Base-by-base conservation (phyloP, 306 rosid genomes). In the Aeschynomene evenia region DNA sequence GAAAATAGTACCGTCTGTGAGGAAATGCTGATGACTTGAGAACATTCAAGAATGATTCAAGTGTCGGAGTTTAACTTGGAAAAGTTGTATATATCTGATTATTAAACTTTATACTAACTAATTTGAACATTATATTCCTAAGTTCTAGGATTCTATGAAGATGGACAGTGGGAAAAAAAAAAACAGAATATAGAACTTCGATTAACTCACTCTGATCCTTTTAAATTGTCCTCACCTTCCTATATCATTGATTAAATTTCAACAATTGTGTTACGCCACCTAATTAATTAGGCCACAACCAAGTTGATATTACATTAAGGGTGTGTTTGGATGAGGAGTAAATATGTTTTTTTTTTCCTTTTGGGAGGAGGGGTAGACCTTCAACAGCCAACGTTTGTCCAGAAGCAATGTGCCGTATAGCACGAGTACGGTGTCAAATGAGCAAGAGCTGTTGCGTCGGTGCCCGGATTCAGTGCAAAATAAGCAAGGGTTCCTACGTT, bases 1-100 rank as follows among this genome's bases (percentile, higher is more conserved):
- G 34, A 62, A 2, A 15, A 64, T 21, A 45, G 53, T 31, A 46
- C 24, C 48, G 55, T 79, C 43, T 42, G 65, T 78, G 72, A 80
- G 53, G 13, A 82, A 79, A 70, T 72, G 43, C 36, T 15, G 29
- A 56, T 13, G 65, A 55, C 18, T 51, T 40, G 31, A 23, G 42
- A 73, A 46, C 14, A 36, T 16, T 37, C 63, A 68, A 61, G 36
- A 48, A 7, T 12, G 16, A 65, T 45, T 61, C 8, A 42, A 60
- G 66, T 49, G 14, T 22, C 78, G 24, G 46, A 31, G 19, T 20
- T 72, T 73, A 18, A 23, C 51, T 49, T 51, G 26, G 19, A 56
- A 18, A 49, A 73, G 58, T 51, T 66, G 8, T 66, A 52, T 21
- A 39, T 15, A 19, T 76, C 56, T 36, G 52, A 60, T 42, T 26